Conservation (phyloP, 331 rosid species). For the Pyrus hybrid region DNA sequence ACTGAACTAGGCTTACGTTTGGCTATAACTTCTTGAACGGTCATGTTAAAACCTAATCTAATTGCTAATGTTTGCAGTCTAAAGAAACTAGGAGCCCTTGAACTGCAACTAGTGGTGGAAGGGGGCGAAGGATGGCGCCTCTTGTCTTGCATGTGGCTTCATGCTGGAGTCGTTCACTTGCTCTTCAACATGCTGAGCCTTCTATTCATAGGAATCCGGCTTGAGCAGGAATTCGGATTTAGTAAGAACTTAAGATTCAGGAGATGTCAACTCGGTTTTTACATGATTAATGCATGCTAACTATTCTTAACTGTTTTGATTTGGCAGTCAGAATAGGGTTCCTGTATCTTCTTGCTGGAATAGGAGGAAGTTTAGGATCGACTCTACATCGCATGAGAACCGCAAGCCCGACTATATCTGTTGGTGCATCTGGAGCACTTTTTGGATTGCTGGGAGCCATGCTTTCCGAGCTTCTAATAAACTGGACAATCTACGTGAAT, state of each 20-base stretch:
- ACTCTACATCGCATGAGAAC: constrained; percentile 15
- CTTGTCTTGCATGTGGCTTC: constrained; percentile 85
- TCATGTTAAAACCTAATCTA: neutral
- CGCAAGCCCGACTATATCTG: constrained; percentile 29
- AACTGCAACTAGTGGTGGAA: constrained; percentile 33
- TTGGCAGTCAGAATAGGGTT: constrained; percentile 70
- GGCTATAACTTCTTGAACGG: neutral
- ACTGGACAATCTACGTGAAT: constrained; percentile 74
- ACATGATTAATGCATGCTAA: neutral
- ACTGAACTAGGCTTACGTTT: neutral
- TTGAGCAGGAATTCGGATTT: constrained; percentile 85
- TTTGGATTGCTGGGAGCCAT: constrained; percentile 82
- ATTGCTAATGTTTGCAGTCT: constrained; percentile 37
- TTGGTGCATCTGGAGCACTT: constrained; percentile 95
- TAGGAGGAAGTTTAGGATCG: constrained; percentile 76
- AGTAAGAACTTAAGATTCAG: constrained; percentile 30
- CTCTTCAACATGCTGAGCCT: constrained; percentile 75
- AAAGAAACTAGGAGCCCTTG: constrained; percentile 55
- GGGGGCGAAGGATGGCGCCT: constrained; percentile 66
- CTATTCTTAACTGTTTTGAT: neutral
- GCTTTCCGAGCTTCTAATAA: constrained; percentile 94
- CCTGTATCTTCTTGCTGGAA: constrained; percentile 56
- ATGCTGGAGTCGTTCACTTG: constrained; percentile 81
- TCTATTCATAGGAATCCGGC: constrained; percentile 60
- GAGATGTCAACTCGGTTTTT: neutral